These are phyloP conservation scores for Protomyces lactucae-debilis DNA, from an alignment of 1,139 yeast species.

Conservation along the genomic window DNA sequence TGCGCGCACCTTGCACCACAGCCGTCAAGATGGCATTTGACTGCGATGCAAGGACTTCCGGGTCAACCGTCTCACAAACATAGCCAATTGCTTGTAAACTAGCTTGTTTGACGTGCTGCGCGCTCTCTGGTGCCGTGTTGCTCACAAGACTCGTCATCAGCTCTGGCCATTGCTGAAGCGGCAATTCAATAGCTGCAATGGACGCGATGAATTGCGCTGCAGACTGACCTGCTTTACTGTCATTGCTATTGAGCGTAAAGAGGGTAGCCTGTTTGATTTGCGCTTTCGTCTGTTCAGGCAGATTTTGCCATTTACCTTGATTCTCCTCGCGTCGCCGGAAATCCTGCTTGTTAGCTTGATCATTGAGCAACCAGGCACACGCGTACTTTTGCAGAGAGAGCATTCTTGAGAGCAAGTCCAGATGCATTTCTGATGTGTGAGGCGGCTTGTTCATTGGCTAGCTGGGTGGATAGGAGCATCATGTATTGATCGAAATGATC, in stretches of 20 bases:
- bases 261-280: conserved; percentile 66
- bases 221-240: conserved; percentile 76
- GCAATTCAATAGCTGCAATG: conserved; percentile 89
- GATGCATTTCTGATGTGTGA: conserved; percentile 90
- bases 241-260: conserved; percentile 57
- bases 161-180: conserved; percentile 81
- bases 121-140: conserved; percentile 63
- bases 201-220: conserved; percentile 95
- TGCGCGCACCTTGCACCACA: conserved; percentile 91
- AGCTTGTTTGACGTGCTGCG: conserved; percentile 66
- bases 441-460: conserved; percentile 60
- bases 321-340: conserved; percentile 28
- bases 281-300: conserved; percentile 53
- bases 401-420: conserved; percentile 80
- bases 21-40: conserved; percentile 92
- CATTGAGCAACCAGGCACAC: conserved; percentile 32
- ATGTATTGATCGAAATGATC: conserved; percentile 67
- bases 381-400: conserved; percentile 66
- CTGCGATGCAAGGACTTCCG: conserved; percentile 73
- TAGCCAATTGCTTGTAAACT: conserved; percentile 87
- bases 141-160: conserved; percentile 76
- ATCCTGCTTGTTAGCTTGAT: conserved; percentile 28
- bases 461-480: conserved; percentile 63
- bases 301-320: conserved; percentile 52
- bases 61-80: conserved; percentile 92